Evolutionary conservation across 768 basidiomycete genomes (phyloP).

Genomic region (Lentinus brumalis): DNA sequence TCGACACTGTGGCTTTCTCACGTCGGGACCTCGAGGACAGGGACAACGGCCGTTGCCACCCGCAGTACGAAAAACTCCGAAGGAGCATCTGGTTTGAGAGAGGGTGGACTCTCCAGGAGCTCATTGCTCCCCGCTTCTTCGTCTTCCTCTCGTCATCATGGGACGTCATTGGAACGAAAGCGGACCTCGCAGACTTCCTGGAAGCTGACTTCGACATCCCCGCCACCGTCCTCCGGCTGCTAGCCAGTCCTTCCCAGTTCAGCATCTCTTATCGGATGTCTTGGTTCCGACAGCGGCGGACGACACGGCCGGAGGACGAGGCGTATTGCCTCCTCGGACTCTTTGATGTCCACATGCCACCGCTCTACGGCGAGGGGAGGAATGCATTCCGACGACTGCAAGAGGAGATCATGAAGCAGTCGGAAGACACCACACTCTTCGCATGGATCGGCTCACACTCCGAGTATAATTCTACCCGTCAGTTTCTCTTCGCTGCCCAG

Average conservation of each 20-base stretch:
- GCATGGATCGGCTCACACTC: not conserved
- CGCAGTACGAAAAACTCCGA: not conserved
- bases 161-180: not conserved
- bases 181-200: not conserved
- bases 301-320: constrained; percentile 1
- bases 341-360: not conserved
- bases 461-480: too few relatives aligned
- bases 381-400: not conserved
- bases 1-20: too few relatives aligned
- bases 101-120: not conserved
- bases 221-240: not conserved
- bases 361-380: not conserved
- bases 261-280: not conserved
- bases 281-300: not conserved
- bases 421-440: not conserved
- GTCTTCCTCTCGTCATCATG: not conserved
- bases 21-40: not conserved
- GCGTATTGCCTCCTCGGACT: constrained; percentile 4
- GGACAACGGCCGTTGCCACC: too few relatives aligned
- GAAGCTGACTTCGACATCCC: not conserved
- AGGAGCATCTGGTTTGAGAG: not conserved
- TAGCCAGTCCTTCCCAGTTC: not conserved
- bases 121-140: not conserved
- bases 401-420: not conserved
- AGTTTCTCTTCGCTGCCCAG: too few relatives aligned